phyloP scores from a whole-genome alignment of 2,329 filamentous ascomycete genomes.

The Beauveria pseudobassiana region DNA sequence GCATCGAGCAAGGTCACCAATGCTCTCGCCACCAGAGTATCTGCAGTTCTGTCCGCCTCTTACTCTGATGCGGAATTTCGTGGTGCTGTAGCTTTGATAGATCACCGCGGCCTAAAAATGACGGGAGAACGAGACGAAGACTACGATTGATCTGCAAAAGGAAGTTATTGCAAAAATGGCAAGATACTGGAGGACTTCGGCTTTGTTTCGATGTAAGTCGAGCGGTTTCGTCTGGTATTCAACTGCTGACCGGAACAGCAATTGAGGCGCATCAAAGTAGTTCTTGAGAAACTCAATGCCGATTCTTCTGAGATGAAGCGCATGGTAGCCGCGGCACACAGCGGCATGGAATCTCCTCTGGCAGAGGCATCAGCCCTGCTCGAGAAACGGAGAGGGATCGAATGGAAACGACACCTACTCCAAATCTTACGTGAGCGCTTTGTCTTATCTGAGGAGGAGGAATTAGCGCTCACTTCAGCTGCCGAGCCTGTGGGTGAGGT shows the following conservation, averaged over 20 bases:
- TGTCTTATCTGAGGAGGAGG: constrained; percentile 72
- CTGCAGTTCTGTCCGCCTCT: constrained; percentile 79
- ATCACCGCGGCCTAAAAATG: constrained; percentile 65
- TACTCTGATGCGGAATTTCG: constrained; percentile 90
- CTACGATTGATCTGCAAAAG: constrained; percentile 76
- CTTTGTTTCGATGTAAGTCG: constrained; percentile 67
- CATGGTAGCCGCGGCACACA: constrained; percentile 67
- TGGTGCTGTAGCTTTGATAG: constrained; percentile 72
- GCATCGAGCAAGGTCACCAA: constrained; percentile 36
- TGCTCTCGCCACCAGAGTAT: constrained; percentile 74
- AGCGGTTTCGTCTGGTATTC: constrained; percentile 11
- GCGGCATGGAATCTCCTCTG: constrained; percentile 65
- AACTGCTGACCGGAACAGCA: constrained; percentile 49
- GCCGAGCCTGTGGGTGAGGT: constrained; percentile 76
- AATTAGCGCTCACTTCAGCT: constrained; percentile 65
- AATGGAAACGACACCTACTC: constrained; percentile 73
- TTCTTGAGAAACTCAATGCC: constrained; percentile 69
- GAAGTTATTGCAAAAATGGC: constrained; percentile 90
- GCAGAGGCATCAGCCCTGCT: constrained; percentile 71
- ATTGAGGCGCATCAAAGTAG: constrained; percentile 74
- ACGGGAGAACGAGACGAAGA: constrained; percentile 68
- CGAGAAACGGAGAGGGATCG: constrained; percentile 62
- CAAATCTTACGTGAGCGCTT: constrained; percentile 76
- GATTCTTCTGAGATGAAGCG: constrained; percentile 74
- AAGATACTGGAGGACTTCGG: constrained; percentile 84